A percentile compares a stretch with the other conserved stretches of the same genome.
Conservation (phyloP, 805 yeast species). For the Starmera dryadoides region DNA sequence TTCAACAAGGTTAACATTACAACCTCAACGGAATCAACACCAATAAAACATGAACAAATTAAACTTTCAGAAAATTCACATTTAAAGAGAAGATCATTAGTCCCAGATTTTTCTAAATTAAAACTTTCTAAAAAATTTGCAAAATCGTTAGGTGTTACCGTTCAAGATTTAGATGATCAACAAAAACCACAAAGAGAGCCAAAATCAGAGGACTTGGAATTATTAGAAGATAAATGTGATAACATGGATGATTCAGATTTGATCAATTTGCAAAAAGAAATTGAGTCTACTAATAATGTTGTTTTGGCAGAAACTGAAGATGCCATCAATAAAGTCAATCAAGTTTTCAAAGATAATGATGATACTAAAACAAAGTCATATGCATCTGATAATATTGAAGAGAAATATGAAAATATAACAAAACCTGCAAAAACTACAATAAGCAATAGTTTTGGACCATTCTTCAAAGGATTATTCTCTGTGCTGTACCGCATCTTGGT, state of each 20-base stretch:
- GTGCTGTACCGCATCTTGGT: conserved; percentile 20
- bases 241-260: conserved; percentile 9
- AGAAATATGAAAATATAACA: conserved; percentile 2
- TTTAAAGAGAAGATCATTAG: conserved; percentile 16
- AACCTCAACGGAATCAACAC: background rate
- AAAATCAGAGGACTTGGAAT: conserved; percentile 4
- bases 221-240: conserved; percentile 5
- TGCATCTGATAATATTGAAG: background rate
- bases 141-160: conserved; percentile 23
- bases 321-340: conserved; percentile 18
- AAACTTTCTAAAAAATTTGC: conserved; percentile 29
- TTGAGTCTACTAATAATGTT: conserved; percentile 14
- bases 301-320: conserved; percentile 21
- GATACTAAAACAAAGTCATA: conserved; percentile 1
- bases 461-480: conserved; percentile 4
- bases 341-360: conserved; percentile 8
- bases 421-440: background rate
- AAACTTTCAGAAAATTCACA: too few relatives aligned
- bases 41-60: background rate
- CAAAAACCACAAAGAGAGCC: conserved; percentile 1
- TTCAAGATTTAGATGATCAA: background rate
- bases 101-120: conserved; percentile 25
- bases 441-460: background rate
- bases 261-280: conserved; percentile 15
- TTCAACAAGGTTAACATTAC: background rate